Evolutionary conservation across 2,329 filamentous ascomycete species (phyloP).

Genomic region (Dactylellina drechsleri): DNA sequence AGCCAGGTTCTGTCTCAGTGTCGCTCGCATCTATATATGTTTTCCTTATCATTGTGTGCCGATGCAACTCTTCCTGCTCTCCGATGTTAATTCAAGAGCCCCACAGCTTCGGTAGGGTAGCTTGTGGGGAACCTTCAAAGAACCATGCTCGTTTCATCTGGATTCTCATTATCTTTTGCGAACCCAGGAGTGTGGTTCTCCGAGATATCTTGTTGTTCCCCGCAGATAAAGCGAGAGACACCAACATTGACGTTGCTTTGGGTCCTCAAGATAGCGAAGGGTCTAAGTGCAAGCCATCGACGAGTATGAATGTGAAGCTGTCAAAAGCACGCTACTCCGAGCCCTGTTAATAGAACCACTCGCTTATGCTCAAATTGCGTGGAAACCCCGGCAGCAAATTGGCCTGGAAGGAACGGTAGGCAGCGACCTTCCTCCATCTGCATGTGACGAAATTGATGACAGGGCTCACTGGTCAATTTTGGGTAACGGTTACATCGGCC

Average conservation of each 20-base stretch:
- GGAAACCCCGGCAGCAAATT: conserved; percentile 20
- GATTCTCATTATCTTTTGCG: conserved; percentile 11
- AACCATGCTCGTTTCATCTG: conserved; percentile 20
- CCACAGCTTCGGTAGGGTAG: conserved; percentile 44
- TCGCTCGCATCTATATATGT: conserved; percentile 27
- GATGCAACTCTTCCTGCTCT: conserved; percentile 49
- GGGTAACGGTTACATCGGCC: conserved; percentile 54
- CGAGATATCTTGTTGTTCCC: conserved; percentile 24
- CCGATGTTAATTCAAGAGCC: conserved; percentile 23
- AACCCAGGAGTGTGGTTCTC: conserved; percentile 41
- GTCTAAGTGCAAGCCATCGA: background rate
- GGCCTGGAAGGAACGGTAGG: conserved; percentile 18
- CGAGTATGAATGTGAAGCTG: conserved; percentile 3
- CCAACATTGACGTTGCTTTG: conserved; percentile 46
- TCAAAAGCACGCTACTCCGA: conserved; percentile 17
- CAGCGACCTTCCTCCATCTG: conserved; percentile 42
- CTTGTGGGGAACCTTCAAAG: conserved; percentile 36
- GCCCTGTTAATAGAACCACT: conserved; percentile 19
- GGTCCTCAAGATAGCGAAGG: conserved; percentile 21
- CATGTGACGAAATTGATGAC: conserved; percentile 49
- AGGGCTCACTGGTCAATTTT: conserved; percentile 34
- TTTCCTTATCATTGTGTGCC: conserved; percentile 15
- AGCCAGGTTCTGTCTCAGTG: conserved; percentile 2
- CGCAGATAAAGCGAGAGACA: conserved; percentile 50
- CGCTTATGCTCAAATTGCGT: conserved; percentile 34